Conservation (phyloP, 768 basidiomycete species). For the Aureoboletus auriporus region DNA sequence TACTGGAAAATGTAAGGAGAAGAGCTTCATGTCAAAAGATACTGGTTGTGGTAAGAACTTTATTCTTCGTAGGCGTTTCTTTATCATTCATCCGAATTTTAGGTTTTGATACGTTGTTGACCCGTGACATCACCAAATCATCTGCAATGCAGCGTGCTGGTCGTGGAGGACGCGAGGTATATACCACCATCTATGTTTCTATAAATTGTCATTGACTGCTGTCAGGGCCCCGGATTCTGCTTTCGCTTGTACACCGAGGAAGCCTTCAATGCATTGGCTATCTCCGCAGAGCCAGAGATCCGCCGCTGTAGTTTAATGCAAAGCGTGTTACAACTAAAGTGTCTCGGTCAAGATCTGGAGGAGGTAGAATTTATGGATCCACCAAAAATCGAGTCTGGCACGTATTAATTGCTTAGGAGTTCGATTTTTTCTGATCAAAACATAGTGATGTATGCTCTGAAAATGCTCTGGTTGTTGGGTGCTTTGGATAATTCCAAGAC, state of each 20-base stretch:
- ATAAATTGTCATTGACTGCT: conserved; percentile 1
- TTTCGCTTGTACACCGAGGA: conserved; percentile 91
- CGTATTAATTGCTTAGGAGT: conserved; percentile 25
- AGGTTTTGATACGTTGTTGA: conserved; percentile 88
- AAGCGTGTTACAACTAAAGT: conserved; percentile 82
- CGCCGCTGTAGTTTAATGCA: conserved; percentile 80
- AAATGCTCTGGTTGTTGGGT: conserved; percentile 72
- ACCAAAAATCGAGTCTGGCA: conserved; percentile 73
- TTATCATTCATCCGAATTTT: conserved; percentile 1
- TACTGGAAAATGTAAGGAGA: conserved; percentile 94
- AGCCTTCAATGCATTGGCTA: conserved; percentile 61
- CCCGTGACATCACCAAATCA: conserved; percentile 81
- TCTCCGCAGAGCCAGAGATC: conserved; percentile 84
- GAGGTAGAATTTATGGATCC: conserved; percentile 86
- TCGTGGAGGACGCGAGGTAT: conserved; percentile 90
- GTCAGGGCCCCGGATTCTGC: conserved; percentile 75
- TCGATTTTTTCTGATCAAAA: background rate
- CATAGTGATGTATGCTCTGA: conserved; percentile 58
- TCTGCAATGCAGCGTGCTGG: conserved; percentile 93
- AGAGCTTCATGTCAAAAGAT: conserved; percentile 69
- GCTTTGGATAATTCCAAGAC: conserved; percentile 65
- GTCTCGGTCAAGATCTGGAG: conserved; percentile 75
- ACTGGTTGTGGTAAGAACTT: conserved; percentile 57
- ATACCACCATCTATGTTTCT: background rate
- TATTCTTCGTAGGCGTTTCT: background rate